Evolutionary conservation across 2,329 filamentous ascomycete genomes (phyloP), one percentile per base, ranked within the genome.

Genomic region (Cadophora malorum): DNA sequence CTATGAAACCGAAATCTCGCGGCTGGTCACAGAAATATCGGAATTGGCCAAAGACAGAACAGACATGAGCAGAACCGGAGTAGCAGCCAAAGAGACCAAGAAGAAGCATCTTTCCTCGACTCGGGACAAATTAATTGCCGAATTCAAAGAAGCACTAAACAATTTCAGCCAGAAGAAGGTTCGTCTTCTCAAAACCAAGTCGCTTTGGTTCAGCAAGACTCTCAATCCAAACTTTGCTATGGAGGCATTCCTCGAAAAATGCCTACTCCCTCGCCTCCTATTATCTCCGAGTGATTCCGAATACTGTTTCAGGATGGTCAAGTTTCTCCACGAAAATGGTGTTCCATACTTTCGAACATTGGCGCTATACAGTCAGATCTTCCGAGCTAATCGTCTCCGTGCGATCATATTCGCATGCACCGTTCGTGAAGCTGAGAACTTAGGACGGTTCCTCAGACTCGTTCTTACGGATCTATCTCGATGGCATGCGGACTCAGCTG

Each of bases 381-480:
- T 99, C 80, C 90, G 89, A 74, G 88, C 94, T 67, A 93, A 96
- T 75, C 86, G 92, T 67, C 83, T 98, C 21, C 89, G 92, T 1
- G 86, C 90, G 9, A 85, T 97, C 62, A 93, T 99, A 66, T 97
- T 97, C 78, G 89, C 91, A 59, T 96, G 92, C 77, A 97, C 94
- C 0, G 90, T 95, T 28, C 90, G 93, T 65, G 96, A 99, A 79
- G 93, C 94, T 0, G 93, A 97, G 78, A 93, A 97, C 73, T 83
- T 99, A n/a, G 96, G 94, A 14, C 91, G 92, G 28, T 98, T 99
- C 79, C 81, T 99, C 65, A 93, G 91, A 75, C 89, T 95, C 69
- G 83, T 96, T 1, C 82, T 99, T 12, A 87, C 90, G 68, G 93
- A 97, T 72, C 84, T 99, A 21, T 86, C 89, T 8, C 83, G 85